These are phyloP conservation scores for Rhinocladiella similis DNA, from an alignment of 2,329 filamentous ascomycete genomes.

Conservation along the genomic window DNA sequence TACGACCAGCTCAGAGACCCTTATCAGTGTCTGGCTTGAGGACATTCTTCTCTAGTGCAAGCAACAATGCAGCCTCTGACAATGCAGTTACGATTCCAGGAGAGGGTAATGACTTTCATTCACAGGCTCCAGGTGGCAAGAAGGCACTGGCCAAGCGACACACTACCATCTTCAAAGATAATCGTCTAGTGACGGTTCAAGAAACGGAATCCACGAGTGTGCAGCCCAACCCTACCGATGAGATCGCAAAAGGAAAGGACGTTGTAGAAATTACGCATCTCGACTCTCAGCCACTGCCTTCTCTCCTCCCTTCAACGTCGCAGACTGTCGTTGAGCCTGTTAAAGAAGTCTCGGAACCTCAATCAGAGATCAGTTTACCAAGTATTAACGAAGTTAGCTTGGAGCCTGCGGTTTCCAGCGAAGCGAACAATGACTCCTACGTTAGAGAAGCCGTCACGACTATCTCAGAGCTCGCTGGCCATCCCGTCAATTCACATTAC, in stretches of 20 bases:
- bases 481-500: conserved; percentile 3
- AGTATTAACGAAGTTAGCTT: conserved; percentile 26
- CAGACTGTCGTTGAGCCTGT: conserved; percentile 28
- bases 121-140: conserved; percentile 39
- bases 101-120: conserved; percentile 19
- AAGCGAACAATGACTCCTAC: conserved; percentile 9
- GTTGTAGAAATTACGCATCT: not conserved
- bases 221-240: conserved; percentile 1
- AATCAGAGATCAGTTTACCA: conserved; percentile 27
- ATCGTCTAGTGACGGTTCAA: conserved; percentile 35
- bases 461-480: conserved; percentile 11
- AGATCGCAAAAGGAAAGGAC: conserved; percentile 5
- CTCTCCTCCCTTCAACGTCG: conserved; percentile 9
- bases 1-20: conserved; percentile 64
- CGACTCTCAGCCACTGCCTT: conserved; percentile 31
- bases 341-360: conserved; percentile 19
- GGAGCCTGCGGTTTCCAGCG: conserved; percentile 17
- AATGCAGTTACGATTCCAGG: conserved; percentile 34
- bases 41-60: conserved; percentile 37
- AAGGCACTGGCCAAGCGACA: conserved; percentile 54
- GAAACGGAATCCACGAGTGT: conserved; percentile 24
- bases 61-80: conserved; percentile 18
- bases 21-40: conserved; percentile 43
- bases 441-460: conserved; percentile 5
- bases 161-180: conserved; percentile 57